Conservation (phyloP, 805 yeast species). For the Zygotorulaspora danielsina region DNA sequence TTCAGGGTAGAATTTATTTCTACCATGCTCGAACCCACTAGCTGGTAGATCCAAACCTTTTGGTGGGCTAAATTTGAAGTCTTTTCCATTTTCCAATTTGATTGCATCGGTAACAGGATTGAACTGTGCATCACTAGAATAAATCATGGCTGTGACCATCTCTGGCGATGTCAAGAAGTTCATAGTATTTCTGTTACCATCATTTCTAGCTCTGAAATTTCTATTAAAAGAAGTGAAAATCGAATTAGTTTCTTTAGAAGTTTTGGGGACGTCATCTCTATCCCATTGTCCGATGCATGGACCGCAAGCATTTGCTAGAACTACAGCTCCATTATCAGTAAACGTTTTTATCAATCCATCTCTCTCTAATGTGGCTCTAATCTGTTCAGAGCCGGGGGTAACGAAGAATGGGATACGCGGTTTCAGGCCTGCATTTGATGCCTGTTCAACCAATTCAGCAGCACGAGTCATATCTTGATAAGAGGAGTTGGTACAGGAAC, state of each 20-base stretch:
- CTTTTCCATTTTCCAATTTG: constrained; percentile 60
- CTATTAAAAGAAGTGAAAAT: constrained; percentile 97
- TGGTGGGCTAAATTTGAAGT: constrained; percentile 76
- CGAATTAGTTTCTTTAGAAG: constrained; percentile 68
- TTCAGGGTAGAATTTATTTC: constrained; percentile 70
- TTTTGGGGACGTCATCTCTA: constrained; percentile 69
- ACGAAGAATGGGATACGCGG: constrained; percentile 90
- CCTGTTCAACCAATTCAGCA: constrained; percentile 83
- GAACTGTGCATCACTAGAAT: constrained; percentile 87
- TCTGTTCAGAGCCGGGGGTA: constrained; percentile 98
- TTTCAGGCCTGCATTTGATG: constrained; percentile 77
- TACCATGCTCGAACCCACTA: constrained; percentile 71
- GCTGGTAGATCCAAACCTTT: constrained; percentile 80
- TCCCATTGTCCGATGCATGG: constrained; percentile 99
- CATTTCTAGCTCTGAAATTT: constrained; percentile 96
- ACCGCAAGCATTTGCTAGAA: constrained; percentile 97
- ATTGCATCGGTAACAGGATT: constrained; percentile 89
- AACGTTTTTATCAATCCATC: constrained; percentile 84
- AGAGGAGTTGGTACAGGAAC: constrained; percentile 97
- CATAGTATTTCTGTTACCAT: constrained; percentile 96
- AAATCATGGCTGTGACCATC: constrained; percentile 93
- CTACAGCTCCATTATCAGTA: constrained; percentile 83
- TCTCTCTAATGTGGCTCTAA: constrained; percentile 93
- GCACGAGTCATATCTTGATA: constrained; percentile 98
- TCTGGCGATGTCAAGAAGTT: constrained; percentile 99